These are phyloP conservation scores for Selaginella tamariscina DNA, from an alignment of 75 land plant genomes.

Conservation along the genomic window DNA sequence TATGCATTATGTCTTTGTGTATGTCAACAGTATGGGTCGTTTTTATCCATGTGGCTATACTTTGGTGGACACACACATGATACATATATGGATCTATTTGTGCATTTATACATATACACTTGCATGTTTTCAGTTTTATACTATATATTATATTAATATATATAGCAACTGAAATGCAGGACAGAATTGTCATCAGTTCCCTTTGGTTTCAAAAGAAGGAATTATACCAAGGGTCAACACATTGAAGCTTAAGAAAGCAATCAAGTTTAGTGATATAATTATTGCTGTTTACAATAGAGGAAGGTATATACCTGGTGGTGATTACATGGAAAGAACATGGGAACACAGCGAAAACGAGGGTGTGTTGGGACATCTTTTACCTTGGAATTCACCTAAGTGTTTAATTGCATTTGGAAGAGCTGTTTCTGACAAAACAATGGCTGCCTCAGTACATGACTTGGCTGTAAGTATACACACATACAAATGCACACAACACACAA, in stretches of 20 bases:
- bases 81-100: no score
- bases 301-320: background rate
- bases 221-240: background rate
- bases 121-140: no score
- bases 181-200: background rate
- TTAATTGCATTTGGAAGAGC: background rate
- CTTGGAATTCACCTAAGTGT: background rate
- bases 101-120: no score
- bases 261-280: background rate
- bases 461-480: background rate
- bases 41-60: no score
- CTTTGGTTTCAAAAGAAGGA: background rate
- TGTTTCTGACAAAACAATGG: background rate
- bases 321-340: background rate
- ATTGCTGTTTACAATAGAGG: background rate
- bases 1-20: no score
- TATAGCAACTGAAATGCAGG: background rate
- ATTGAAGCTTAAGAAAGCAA: background rate
- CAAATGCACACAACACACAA: no score
- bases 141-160: no score
- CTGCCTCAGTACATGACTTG: background rate
- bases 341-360: background rate
- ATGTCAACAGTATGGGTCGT: no score
- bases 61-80: no score
- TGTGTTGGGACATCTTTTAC: background rate